phyloP scores from a whole-genome alignment of 768 basidiomycete species.

The Macrocybe gigantea region DNA sequence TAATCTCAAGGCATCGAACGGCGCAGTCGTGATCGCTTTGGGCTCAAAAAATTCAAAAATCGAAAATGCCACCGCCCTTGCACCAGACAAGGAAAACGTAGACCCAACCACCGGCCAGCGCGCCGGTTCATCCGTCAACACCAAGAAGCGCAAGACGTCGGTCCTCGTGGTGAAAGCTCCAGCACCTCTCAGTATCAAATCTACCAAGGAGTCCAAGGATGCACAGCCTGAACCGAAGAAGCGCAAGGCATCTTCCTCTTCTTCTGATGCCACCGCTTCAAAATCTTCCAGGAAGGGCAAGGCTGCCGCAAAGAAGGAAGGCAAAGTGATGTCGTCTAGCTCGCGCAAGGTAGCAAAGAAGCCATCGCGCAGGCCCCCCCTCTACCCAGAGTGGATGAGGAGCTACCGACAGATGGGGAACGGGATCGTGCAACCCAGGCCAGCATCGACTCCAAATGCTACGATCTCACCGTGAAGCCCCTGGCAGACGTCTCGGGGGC shows the following conservation, averaged over 20 bases:
- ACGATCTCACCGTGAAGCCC: constrained; percentile 73
- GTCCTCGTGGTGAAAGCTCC: constrained; percentile 51
- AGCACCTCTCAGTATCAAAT: constrained; percentile 30
- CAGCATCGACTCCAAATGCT: constrained; percentile 66
- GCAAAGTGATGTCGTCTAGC: constrained; percentile 19
- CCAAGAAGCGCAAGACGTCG: constrained; percentile 63
- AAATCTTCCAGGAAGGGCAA: constrained; percentile 27
- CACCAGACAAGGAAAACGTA: constrained; percentile 72
- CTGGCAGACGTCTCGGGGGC: constrained; percentile 73
- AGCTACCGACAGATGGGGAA: constrained; percentile 28
- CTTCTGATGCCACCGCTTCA: constrained; percentile 22
- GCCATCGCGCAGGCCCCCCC: constrained; percentile 44
- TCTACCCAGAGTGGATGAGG: constrained; percentile 58
- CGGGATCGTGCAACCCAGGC: constrained; percentile 37
- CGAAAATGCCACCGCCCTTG: constrained; percentile 24
- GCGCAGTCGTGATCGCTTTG: constrained; percentile 24
- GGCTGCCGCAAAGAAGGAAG: constrained; percentile 30
- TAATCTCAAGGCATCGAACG: constrained; percentile 20
- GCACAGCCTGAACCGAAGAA: constrained; percentile 51
- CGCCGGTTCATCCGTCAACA: constrained; percentile 29
- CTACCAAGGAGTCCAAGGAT: constrained; percentile 39
- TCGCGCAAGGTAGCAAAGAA: constrained; percentile 30
- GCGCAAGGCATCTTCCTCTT: constrained; percentile 42
- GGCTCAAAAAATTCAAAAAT: constrained; percentile 12
- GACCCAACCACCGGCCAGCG: constrained; percentile 70